Base-by-base conservation (phyloP, 495 filamentous ascomycete species). In the Chlorociboria aeruginascens region DNA sequence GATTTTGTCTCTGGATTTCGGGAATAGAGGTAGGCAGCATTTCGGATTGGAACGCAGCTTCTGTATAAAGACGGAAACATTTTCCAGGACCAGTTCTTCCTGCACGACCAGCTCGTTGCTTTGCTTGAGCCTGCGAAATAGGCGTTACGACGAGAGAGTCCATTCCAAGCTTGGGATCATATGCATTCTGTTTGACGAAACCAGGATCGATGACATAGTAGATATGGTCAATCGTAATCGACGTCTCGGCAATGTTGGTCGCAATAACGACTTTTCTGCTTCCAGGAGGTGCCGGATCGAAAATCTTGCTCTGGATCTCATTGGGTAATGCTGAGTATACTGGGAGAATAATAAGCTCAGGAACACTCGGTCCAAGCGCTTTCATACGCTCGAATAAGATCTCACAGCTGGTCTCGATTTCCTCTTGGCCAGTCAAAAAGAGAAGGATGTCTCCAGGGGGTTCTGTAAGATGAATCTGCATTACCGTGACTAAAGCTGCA, bases 181-280 rank as follows among this genome's bases (percentile, higher is more conserved):
- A 99, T 14, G 86, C 88, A 54, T 94, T 95, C 58, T 97, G 89
- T 69, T 97, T 99, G 50, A 95, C 89, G 57, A 97, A 97, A 3
- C 92, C 92, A 7, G 92, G 90, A 59, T 99, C 92, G 33, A 99
- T 77, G 31, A 99, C 93, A 62, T 94, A 99, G 68, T 93, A 93
- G 51, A 99, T 94, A 35, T 86, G 81, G 62, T 97, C 92, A 48
- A 99, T 96, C 0, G 92, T 99, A 55, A 99, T 90, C 12, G 86
- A 93, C 0, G 92, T 99, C 59, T 99, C 92, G 0, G 92, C 92
- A 59, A 99, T 99, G 54, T 99, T 99, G 13, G 92, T 99, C 2
- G 92, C 93, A 62, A 99, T 95, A 42, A 99, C 86, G 12, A 96
- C 88, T 65, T 99, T 99, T 45, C 92, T 74, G 38, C 79, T 83